Percentiles rank a stretch among this genome's conserved stretches.
phyloP scores from a whole-genome alignment of 2,329 filamentous ascomycete genomes.

The Coniochaeta sp. region DNA sequence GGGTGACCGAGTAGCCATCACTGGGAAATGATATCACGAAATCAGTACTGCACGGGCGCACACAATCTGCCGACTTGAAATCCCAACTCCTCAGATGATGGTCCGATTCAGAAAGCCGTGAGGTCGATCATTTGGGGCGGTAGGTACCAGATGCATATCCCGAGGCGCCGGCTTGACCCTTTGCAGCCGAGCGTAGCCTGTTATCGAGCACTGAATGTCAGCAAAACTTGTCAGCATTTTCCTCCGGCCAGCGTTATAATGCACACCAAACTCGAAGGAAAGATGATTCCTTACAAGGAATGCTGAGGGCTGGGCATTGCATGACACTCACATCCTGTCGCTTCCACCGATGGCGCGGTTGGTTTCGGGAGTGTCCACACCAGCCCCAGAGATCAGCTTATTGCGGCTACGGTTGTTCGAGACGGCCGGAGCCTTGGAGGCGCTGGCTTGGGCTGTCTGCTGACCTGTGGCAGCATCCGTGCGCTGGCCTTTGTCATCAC shows the following conservation, averaged over 20 bases:
- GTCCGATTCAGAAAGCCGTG: slow-evolving; percentile 13
- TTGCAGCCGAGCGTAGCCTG: slow-evolving; percentile 79
- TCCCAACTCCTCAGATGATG: slow-evolving; percentile 4
- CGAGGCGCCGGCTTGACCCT: slow-evolving; percentile 41
- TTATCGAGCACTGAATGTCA: slow-evolving; percentile 79
- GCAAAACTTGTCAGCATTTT: slow-evolving; percentile 63
- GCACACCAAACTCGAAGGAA: slow-evolving; percentile 79
- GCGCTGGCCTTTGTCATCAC: slow-evolving; percentile 70
- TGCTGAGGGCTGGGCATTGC: slow-evolving; percentile 46
- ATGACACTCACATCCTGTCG: slow-evolving; percentile 92
- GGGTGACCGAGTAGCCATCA: neutral
- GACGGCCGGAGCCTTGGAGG: slow-evolving; percentile 60
- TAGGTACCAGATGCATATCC: slow-evolving; percentile 33
- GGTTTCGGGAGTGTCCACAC: slow-evolving; percentile 62
- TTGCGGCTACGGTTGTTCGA: slow-evolving; percentile 73
- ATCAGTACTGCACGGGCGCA: neutral
- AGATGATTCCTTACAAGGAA: slow-evolving; percentile 84
- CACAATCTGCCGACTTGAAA: slow-evolving; percentile 1
- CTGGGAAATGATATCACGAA: neutral
- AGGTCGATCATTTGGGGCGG: slow-evolving; percentile 33
- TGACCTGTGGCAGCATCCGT: slow-evolving; percentile 58
- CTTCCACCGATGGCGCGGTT: slow-evolving; percentile 70
- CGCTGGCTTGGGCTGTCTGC: slow-evolving; percentile 46
- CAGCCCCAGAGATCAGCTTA: slow-evolving; percentile 65
- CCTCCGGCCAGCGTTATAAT: slow-evolving; percentile 68